These are phyloP conservation scores for Neurospora tetrasperma DNA, from an alignment of 495 filamentous ascomycete genomes.

Conservation along the genomic window DNA sequence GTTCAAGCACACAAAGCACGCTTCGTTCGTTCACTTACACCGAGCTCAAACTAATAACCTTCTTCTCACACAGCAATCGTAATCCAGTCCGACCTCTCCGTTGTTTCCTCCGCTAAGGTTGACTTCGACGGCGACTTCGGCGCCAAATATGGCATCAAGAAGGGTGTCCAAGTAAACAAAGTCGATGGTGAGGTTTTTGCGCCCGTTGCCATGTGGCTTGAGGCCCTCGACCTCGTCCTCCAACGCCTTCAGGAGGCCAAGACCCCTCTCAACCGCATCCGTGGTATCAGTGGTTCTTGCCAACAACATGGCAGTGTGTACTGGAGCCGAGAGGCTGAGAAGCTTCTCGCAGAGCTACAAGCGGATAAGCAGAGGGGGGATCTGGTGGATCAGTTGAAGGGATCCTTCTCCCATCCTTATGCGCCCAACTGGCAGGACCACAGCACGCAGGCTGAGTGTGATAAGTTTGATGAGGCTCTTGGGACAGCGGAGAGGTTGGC, in stretches of 20 bases:
- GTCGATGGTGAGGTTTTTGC: constrained; percentile 79
- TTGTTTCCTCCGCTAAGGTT: constrained; percentile 65
- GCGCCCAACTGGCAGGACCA: constrained; percentile 97
- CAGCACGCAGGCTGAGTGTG: constrained; percentile 85
- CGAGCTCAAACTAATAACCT: background rate
- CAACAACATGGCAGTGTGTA: constrained; percentile 96
- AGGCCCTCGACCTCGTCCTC: constrained; percentile 79
- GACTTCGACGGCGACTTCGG: constrained; percentile 63
- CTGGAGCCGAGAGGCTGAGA: constrained; percentile 68
- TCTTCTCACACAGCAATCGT: constrained; percentile 48
- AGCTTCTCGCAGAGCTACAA: constrained; percentile 50
- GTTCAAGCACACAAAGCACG: constrained; percentile 5
- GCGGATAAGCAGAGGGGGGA: constrained; percentile 27
- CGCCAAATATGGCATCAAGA: constrained; percentile 72
- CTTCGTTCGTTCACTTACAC: background rate
- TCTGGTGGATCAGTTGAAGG: constrained; percentile 57
- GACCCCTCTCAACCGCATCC: constrained; percentile 65
- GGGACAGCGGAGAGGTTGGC: constrained; percentile 60
- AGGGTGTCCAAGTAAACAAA: constrained; percentile 77
- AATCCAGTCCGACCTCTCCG: constrained; percentile 67
- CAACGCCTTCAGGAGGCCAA: constrained; percentile 59
- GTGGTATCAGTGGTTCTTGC: constrained; percentile 80
- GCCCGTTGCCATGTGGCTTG: constrained; percentile 88
- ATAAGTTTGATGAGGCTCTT: constrained; percentile 66
- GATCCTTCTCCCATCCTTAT: constrained; percentile 74